Conservation (phyloP, 139 green algal species). For the Volvox reticuliferus region DNA sequence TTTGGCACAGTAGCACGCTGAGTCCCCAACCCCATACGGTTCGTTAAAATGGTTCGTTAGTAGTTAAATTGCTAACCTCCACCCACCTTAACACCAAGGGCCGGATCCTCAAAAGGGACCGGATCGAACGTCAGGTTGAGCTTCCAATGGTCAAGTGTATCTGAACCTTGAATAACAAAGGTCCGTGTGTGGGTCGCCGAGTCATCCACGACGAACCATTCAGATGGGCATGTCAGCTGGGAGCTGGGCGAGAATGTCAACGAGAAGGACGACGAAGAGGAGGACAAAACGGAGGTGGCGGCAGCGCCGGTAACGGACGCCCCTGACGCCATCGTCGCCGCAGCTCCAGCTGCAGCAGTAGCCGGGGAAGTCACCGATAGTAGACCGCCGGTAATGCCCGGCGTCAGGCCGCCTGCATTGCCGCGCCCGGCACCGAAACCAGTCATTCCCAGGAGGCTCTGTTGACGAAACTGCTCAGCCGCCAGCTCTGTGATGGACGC, state of each 20-base stretch:
- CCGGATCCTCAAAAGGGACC: slow-evolving; percentile 92
- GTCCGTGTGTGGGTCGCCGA: slow-evolving; percentile 66
- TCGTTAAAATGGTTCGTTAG: too few species aligned
- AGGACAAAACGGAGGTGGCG: background rate
- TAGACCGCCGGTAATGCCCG: background rate
- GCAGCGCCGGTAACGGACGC: background rate
- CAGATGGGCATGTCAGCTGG: slow-evolving; percentile 62
- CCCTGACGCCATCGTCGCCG: background rate
- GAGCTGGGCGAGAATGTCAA: background rate
- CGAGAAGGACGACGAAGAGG: background rate
- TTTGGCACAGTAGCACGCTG: too few species aligned
- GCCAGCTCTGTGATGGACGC: slow-evolving; percentile 45
- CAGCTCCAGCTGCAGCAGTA: background rate
- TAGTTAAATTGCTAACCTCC: too few species aligned
- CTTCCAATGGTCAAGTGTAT: slow-evolving; percentile 84
- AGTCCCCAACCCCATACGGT: too few species aligned
- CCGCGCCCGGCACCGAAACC: slow-evolving; percentile 27
- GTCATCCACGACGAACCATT: slow-evolving; percentile 93
- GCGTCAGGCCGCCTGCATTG: slow-evolving; percentile 19
- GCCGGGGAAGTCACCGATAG: background rate
- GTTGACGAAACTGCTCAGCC: slow-evolving; percentile 22
- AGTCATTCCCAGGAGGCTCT: background rate
- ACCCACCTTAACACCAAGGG: slow-evolving; percentile 79
- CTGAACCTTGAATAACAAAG: slow-evolving; percentile 84
- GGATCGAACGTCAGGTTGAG: slow-evolving; percentile 97